phyloP scores from a whole-genome alignment of 495 filamentous ascomycete genomes.

The Penicillium canariense region DNA sequence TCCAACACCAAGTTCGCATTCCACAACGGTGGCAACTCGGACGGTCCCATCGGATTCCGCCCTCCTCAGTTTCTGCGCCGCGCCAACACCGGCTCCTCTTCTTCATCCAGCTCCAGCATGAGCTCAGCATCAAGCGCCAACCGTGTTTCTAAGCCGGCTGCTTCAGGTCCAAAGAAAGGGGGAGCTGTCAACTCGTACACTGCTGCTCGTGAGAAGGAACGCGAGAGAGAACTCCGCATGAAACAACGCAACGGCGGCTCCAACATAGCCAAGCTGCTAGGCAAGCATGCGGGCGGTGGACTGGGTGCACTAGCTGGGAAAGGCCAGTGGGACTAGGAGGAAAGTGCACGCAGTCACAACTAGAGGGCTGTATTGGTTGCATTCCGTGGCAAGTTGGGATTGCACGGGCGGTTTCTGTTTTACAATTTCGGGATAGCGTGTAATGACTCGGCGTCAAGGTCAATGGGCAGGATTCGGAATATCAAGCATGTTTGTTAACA shows the following conservation, averaged over 20 bases:
- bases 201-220: conserved; percentile 68
- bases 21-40: conserved; percentile 38
- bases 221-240: conserved; percentile 56
- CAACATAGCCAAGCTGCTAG: conserved; percentile 37
- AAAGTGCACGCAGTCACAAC: no score
- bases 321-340: conserved; percentile 41
- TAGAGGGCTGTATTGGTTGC: no score
- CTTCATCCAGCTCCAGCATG: conserved; percentile 33
- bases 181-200: conserved; percentile 76
- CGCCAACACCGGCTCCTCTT: conserved; percentile 62
- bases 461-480: background rate
- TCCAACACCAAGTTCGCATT: conserved; percentile 60
- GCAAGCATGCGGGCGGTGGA: conserved; percentile 35
- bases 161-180: conserved; percentile 65
- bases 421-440: background rate
- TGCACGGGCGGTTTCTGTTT: background rate
- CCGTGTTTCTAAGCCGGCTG: conserved; percentile 38
- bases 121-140: conserved; percentile 32
- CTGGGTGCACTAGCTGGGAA: conserved; percentile 33
- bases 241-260: conserved; percentile 43
- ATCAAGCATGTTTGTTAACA: background rate
- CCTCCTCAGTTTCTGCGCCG: conserved; percentile 77
- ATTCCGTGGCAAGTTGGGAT: background rate
- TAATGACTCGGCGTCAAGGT: background rate
- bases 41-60: conserved; percentile 56